phyloP scores from a whole-genome alignment of 768 basidiomycete species.

The Pholiota molesta region DNA sequence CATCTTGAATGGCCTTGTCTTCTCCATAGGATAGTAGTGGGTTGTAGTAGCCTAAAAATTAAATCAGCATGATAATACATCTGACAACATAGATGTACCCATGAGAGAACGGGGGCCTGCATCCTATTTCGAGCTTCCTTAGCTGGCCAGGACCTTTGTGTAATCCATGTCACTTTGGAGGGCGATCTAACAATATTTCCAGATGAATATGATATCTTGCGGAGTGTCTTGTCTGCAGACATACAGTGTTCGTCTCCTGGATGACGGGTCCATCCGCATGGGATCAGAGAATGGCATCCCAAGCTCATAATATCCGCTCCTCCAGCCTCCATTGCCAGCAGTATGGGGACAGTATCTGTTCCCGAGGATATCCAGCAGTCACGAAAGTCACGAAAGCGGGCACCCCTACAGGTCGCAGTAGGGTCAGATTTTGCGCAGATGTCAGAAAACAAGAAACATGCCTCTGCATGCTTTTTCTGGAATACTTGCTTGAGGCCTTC shows the following conservation, averaged over 20 bases:
- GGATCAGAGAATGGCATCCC: constrained; percentile 97
- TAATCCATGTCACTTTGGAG: constrained; percentile 83
- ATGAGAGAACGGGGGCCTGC: constrained; percentile 87
- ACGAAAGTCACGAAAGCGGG: constrained; percentile 85
- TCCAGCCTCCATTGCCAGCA: constrained; percentile 92
- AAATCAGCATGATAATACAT: neutral
- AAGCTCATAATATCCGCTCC: constrained; percentile 95
- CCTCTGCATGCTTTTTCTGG: constrained; percentile 62
- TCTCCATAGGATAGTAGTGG: constrained; percentile 95
- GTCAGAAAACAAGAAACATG: constrained; percentile 18
- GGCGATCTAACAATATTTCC: constrained; percentile 61
- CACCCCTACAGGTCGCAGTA: constrained; percentile 40
- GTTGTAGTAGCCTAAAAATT: constrained; percentile 83
- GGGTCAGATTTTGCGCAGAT: neutral
- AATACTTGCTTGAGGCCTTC: constrained; percentile 74
- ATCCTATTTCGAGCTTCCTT: constrained; percentile 79
- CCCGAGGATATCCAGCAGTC: constrained; percentile 89
- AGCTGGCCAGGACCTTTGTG: constrained; percentile 71
- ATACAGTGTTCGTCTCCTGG: constrained; percentile 90
- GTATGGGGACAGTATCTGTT: constrained; percentile 81
- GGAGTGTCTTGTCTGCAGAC: constrained; percentile 27
- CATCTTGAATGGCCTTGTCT: constrained; percentile 90
- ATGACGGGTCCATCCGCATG: constrained; percentile 95
- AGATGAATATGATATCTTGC: constrained; percentile 13
- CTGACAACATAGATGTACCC: constrained; percentile 51